phyloP scores from a whole-genome alignment of 768 basidiomycete genomes.

The Chalciporus pseudorubinellus region DNA sequence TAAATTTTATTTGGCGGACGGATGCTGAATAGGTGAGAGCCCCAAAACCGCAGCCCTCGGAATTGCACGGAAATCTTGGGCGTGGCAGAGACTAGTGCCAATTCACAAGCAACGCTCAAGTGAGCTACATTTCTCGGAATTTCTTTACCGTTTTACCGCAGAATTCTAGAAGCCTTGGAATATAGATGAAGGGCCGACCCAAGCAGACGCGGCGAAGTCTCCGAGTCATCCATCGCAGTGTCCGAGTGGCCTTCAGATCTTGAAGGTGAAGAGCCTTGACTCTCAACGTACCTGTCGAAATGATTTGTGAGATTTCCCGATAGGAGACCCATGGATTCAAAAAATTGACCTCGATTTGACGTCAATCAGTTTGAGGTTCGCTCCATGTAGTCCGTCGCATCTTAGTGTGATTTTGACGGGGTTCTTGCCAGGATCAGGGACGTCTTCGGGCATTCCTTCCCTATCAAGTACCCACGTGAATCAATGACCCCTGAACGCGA shows the following conservation, averaged over 20 bases:
- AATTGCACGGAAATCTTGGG: no score
- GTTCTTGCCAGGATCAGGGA: neutral
- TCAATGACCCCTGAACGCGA: constrained; percentile 3
- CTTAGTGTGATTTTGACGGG: constrained; percentile 1
- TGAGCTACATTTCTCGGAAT: neutral
- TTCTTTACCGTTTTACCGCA: neutral
- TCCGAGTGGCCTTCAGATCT: constrained; percentile 2
- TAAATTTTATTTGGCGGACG: constrained; percentile 4
- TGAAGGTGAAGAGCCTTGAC: neutral
- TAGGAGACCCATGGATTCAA: constrained; percentile 11
- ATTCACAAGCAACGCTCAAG: neutral
- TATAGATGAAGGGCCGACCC: neutral
- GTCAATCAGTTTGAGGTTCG: constrained; percentile 1
- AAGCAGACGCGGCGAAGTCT: neutral
- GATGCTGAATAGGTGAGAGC: constrained; percentile 9
- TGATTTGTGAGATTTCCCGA: constrained; percentile 4
- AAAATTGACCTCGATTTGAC: neutral
- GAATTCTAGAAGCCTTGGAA: neutral
- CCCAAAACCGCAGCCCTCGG: constrained; percentile 16
- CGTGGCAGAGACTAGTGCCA: no score
- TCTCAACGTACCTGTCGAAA: neutral
- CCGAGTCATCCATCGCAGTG: neutral
- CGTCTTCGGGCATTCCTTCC: neutral
- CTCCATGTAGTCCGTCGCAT: neutral
- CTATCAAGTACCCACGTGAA: constrained; percentile 2